A percentile compares a stretch with the other conserved stretches of the same genome.
Evolutionary conservation across 768 basidiomycete genomes (phyloP).

Genomic region (Russula brevipes): DNA sequence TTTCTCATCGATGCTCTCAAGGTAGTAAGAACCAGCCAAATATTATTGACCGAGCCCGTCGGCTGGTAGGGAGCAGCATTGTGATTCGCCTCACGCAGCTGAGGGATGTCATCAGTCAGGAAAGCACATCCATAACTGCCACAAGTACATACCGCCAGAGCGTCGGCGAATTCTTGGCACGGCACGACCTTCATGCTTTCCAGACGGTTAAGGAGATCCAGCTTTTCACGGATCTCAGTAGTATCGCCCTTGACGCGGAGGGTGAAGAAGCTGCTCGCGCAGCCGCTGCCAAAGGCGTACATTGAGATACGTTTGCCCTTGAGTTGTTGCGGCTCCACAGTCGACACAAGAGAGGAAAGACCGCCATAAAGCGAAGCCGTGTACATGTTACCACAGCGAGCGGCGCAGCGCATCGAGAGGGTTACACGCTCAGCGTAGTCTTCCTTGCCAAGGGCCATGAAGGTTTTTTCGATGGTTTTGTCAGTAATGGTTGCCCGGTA

Average conservation of each 20-base stretch:
- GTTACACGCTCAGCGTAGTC: conserved; percentile 71
- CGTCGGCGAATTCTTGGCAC: conserved; percentile 87
- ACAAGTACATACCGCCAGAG: conserved; percentile 50
- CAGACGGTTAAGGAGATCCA: conserved; percentile 75
- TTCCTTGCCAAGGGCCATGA: conserved; percentile 72
- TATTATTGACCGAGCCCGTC: conserved; percentile 80
- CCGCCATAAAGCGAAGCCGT: conserved; percentile 94
- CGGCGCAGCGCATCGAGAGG: conserved; percentile 81
- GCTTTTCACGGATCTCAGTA: conserved; percentile 68
- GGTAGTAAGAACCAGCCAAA: conserved; percentile 93
- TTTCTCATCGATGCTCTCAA: conserved; percentile 83
- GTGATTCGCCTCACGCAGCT: conserved; percentile 93
- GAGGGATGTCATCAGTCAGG: conserved; percentile 29
- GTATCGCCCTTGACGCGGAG: conserved; percentile 86
- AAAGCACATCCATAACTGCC: not conserved
- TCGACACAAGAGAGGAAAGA: conserved; percentile 78
- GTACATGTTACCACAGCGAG: conserved; percentile 97
- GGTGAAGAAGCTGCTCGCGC: conserved; percentile 92
- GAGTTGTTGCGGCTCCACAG: conserved; percentile 63
- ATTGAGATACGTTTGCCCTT: conserved; percentile 81
- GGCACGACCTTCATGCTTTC: conserved; percentile 85
- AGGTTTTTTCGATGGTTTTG: conserved; percentile 93
- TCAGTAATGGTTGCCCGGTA: conserved; percentile 79
- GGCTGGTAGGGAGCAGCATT: conserved; percentile 83
- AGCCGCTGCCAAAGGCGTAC: conserved; percentile 96